A percentile compares a stretch with the other conserved stretches of the same genome.
Conservation (phyloP, 1,284 basidiomycete species). For the Pseudozyma tsukubaensis region DNA sequence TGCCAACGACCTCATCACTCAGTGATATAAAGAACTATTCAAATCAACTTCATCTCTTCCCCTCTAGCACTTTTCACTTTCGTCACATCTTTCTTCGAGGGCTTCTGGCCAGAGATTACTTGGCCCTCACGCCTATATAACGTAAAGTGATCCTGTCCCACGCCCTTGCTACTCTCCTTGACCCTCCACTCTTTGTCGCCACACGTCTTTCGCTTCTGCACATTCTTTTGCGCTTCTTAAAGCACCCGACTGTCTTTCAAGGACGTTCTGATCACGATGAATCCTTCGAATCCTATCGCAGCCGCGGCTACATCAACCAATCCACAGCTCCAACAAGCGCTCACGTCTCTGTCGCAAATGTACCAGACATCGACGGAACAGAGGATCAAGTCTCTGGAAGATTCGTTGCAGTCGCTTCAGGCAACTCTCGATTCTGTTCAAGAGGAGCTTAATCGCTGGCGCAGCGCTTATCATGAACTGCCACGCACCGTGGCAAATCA, state of each 20-base stretch:
- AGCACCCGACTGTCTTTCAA: neutral
- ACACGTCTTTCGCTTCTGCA: no score
- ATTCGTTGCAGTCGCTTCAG: no score
- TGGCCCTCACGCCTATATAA: no score
- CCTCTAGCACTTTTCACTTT: no score
- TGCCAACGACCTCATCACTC: no score
- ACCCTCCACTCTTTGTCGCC: no score
- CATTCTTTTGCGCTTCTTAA: neutral
- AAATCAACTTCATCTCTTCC: no score
- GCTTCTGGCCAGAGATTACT: no score
- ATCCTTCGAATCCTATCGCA: neutral
- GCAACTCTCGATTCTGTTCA: slow-evolving; percentile 1
- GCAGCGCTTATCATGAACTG: neutral
- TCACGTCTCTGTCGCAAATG: slow-evolving; percentile 1
- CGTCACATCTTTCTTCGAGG: no score
- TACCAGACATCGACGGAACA: neutral
- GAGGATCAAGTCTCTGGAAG: slow-evolving; percentile 5
- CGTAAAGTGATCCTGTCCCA: no score
- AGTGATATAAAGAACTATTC: no score
- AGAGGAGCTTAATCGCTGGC: neutral
- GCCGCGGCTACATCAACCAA: neutral
- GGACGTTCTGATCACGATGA: neutral
- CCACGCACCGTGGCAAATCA: neutral
- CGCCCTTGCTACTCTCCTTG: no score
- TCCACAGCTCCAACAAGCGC: slow-evolving; percentile 5